Conservation (phyloP, 768 basidiomycete genomes). For the Daedaleopsis nitida region DNA sequence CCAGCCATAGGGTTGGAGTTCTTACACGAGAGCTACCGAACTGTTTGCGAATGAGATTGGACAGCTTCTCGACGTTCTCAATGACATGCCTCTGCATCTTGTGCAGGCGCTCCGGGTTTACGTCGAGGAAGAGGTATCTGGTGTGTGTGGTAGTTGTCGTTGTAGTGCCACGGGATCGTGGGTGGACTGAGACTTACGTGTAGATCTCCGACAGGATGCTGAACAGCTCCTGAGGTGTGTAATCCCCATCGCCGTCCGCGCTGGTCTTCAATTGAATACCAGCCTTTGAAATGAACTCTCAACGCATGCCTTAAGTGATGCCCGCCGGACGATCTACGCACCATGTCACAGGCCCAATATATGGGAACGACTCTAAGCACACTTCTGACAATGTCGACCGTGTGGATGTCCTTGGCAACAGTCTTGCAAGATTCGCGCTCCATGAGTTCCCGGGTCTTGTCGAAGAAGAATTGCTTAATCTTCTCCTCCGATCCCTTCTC, state of each 20-base stretch:
- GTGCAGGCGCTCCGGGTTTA: conserved; percentile 61
- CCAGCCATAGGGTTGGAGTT: neutral
- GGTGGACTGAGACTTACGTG: conserved; percentile 44
- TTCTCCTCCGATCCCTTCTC: conserved; percentile 49
- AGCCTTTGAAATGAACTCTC: conserved; percentile 43
- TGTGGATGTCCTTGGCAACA: conserved; percentile 53
- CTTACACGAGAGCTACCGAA: conserved; percentile 20
- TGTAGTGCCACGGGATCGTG: neutral
- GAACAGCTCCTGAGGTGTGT: conserved; percentile 63
- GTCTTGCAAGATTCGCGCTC: conserved; percentile 51
- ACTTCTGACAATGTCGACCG: conserved; percentile 68
- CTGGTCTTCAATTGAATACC: conserved; percentile 71
- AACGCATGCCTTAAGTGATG: neutral
- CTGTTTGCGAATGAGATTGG: conserved; percentile 55
- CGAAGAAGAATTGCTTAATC: conserved; percentile 64
- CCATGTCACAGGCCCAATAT: conserved; percentile 71
- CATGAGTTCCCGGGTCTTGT: conserved; percentile 63
- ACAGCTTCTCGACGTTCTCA: conserved; percentile 53
- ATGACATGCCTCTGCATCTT: conserved; percentile 53
- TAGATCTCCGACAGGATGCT: conserved; percentile 71
- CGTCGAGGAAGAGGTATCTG: conserved; percentile 78
- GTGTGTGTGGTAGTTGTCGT: neutral
- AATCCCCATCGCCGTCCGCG: conserved; percentile 53
- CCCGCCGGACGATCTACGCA: conserved; percentile 36
- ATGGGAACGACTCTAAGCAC: conserved; percentile 68